Conservation (phyloP, 1,284 basidiomycete species). For the Cystobasidium slooffiae region DNA sequence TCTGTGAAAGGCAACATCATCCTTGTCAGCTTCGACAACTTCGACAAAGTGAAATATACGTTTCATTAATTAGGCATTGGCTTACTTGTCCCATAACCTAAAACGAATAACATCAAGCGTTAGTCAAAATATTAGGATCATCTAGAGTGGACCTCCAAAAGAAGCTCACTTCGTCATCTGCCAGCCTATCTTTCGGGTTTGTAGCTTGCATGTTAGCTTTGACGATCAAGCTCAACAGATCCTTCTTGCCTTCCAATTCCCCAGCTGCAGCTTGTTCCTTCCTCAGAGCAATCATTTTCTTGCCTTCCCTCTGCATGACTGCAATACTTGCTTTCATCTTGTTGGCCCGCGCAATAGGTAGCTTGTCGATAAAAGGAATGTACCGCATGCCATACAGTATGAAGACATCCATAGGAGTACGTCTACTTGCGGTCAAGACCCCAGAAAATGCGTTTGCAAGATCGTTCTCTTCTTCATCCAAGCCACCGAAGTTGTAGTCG, state of each 20-base stretch:
- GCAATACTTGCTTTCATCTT: not conserved
- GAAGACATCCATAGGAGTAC: no score
- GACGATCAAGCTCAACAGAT: conserved; percentile 43
- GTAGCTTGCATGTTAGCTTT: conserved; percentile 36
- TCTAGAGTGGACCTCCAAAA: not conserved
- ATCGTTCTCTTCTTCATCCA: conserved; percentile 31
- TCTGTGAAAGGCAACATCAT: no score
- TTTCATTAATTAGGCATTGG: no score
- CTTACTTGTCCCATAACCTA: conserved; percentile 27
- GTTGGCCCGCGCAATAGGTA: conserved; percentile 1
- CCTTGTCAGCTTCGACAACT: no score
- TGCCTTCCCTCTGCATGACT: conserved; percentile 25
- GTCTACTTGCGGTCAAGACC: not conserved
- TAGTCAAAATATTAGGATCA: not conserved
- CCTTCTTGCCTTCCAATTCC: conserved; percentile 37
- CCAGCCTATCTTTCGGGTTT: conserved; percentile 25
- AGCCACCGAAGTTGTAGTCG: conserved; percentile 28
- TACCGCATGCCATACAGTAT: conserved; percentile 3
- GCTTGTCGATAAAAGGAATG: conserved; percentile 16
- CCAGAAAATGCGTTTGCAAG: conserved; percentile 18
- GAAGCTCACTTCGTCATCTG: conserved; percentile 36
- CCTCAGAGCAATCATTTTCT: conserved; percentile 18
- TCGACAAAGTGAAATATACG: no score
- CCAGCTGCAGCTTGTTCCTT: conserved; percentile 11
- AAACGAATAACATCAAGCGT: not conserved